Evolutionary conservation across 2,329 filamentous ascomycete genomes (phyloP), one percentile per base, ranked within the genome.

Genomic region (Rutstroemia sp.): DNA sequence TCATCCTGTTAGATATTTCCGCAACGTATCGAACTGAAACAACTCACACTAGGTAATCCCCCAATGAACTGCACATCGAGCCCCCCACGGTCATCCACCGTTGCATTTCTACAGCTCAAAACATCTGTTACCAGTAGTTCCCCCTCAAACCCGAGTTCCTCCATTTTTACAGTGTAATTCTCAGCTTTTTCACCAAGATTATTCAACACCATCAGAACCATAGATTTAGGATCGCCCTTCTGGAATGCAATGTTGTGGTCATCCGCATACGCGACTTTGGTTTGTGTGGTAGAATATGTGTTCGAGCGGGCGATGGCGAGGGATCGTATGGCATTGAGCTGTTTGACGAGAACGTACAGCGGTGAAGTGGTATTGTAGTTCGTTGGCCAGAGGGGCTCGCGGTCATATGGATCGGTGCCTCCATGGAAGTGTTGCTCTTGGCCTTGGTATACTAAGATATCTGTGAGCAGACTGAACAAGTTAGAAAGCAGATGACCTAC

Each of bases 381-480:
- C 69, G 54, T 54, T 0, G 71, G 59, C 75, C 75, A 77, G 38
- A 71, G 62, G 2, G 73, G 73, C 63, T 76, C 75, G 3, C 74
- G 73, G 60, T 76, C 74, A 34, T 64, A 39, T 1, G 73, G 73
- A 39, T 71, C 72, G 12, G 34, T 59, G 3, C 51, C 60, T n/a
- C 73, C 73, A 14, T 68, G 63, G 62, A 73, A 75, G 62, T 76
- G 73, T 57, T 80, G 77, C 64, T 80, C 78, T 65, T 79, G 75
- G 14, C 78, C 78, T 59, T 77, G 70, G 61, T 80, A 80, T 38
- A 79, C 41, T 44, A 44, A 10, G 7, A 21, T 5, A 19, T 2
- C 7, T 44, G n/a, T 25, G 48, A 38, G 17, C 51, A 19, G 4
- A 56, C 51, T 5, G 51, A 21, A 17, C 44, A 58, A 10, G 51